These are phyloP conservation scores for Fusarium pilosicola DNA, from an alignment of 2,329 filamentous ascomycete genomes.

Conservation along the genomic window DNA sequence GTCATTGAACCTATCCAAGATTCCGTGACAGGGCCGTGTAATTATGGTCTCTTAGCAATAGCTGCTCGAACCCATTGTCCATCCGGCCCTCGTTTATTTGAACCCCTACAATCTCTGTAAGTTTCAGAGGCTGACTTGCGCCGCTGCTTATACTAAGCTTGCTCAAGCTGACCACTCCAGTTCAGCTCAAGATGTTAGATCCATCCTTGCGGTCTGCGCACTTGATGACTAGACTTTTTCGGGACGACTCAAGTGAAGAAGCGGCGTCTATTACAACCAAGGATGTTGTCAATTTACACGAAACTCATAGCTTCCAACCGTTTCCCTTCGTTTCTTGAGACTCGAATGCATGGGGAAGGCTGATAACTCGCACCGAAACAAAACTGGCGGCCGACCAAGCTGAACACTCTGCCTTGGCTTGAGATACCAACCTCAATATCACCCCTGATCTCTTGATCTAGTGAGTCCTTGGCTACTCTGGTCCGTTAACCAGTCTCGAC, in stretches of 20 bases:
- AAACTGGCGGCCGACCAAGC: neutral
- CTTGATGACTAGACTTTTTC: neutral
- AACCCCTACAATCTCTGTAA: neutral
- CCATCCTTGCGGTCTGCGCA: neutral
- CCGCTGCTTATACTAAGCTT: neutral
- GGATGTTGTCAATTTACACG: neutral
- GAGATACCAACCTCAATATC: neutral
- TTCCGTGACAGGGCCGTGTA: neutral
- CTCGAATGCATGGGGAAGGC: rapidly evolving
- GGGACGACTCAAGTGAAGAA: neutral
- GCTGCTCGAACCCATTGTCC: rapidly evolving
- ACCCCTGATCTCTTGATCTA: neutral
- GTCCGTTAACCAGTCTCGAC: rapidly evolving
- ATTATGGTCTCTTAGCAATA: no score
- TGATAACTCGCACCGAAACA: neutral
- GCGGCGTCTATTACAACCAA: neutral
- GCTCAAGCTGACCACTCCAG: neutral
- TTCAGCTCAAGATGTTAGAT: neutral
- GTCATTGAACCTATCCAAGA: neutral
- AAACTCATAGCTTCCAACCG: neutral
- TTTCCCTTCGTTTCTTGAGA: rapidly evolving
- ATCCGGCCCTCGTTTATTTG: neutral
- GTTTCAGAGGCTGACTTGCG: neutral
- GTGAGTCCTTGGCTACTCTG: rapidly evolving
- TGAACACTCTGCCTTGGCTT: neutral